Conservation (phyloP, 495 filamentous ascomycete species). For the Neohortaea acidophila region DNA sequence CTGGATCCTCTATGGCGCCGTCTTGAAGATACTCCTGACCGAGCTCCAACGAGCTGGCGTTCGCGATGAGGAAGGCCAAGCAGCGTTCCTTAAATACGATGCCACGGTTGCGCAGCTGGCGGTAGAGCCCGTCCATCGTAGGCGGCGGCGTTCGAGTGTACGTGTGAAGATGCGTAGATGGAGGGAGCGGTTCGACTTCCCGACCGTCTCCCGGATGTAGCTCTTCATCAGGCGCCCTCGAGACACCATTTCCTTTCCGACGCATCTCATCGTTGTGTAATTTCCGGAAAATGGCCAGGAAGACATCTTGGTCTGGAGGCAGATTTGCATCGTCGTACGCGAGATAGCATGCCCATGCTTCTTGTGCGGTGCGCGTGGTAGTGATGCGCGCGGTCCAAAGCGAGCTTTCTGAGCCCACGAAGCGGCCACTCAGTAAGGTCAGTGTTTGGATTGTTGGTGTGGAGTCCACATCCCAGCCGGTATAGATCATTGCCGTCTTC, state of each 20-base stretch:
- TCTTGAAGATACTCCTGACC: constrained; percentile 31
- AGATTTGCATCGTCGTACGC: constrained; percentile 31
- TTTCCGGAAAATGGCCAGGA: constrained; percentile 47
- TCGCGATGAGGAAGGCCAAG: constrained; percentile 34
- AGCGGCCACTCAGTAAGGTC: too few relatives aligned
- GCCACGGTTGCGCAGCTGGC: constrained; percentile 37
- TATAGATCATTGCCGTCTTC: constrained; percentile 36
- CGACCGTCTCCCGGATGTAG: constrained; percentile 44
- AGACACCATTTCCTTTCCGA: constrained; percentile 9
- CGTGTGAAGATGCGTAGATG: constrained; percentile 41
- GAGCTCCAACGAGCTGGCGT: constrained; percentile 27
- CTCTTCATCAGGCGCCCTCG: background rate
- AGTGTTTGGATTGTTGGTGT: constrained; percentile 60
- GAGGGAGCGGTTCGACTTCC: constrained; percentile 41
- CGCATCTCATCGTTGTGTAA: constrained; percentile 32
- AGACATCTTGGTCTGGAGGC: constrained; percentile 27
- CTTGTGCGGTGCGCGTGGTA: constrained; percentile 50
- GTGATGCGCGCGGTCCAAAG: constrained; percentile 48
- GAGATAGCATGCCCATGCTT: constrained; percentile 59
- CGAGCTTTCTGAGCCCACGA: background rate
- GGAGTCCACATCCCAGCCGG: constrained; percentile 53
- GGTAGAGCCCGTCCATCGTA: constrained; percentile 36
- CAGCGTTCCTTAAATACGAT: constrained; percentile 31
- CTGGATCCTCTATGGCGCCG: constrained; percentile 13
- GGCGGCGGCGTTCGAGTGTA: constrained; percentile 44